Conservation (phyloP, 1,139 yeast genomes). For the Kodamaea derodonti region DNA sequence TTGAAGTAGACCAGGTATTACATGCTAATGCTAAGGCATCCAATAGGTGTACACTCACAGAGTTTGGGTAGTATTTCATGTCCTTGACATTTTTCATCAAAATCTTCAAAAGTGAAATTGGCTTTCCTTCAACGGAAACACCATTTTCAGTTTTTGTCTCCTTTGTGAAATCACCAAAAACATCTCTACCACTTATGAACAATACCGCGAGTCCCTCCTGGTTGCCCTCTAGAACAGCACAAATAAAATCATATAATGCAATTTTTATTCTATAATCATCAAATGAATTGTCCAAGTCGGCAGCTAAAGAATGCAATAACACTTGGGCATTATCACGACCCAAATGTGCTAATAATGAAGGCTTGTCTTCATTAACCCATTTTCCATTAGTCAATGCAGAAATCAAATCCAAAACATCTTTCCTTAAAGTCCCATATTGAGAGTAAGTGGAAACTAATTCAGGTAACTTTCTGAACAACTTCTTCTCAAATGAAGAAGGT, state of each 20-base stretch:
- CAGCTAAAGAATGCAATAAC: constrained; percentile 54
- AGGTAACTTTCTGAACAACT: constrained; percentile 55
- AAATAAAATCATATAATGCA: constrained; percentile 63
- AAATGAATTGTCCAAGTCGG: constrained; percentile 58
- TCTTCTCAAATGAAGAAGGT: constrained; percentile 65
- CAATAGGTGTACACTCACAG: constrained; percentile 54
- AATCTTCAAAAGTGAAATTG: constrained; percentile 48
- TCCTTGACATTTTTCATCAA: constrained; percentile 56
- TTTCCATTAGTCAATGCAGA: constrained; percentile 58
- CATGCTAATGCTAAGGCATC: constrained; percentile 65
- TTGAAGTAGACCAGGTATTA: constrained; percentile 65
- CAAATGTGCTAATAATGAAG: constrained; percentile 78
- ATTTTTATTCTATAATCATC: constrained; percentile 56
- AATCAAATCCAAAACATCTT: constrained; percentile 52
- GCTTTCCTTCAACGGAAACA: constrained; percentile 8
- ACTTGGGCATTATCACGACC: constrained; percentile 61
- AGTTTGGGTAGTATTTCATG: constrained; percentile 52
- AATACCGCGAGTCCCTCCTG: constrained; percentile 86
- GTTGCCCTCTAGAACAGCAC: constrained; percentile 71
- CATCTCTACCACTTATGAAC: constrained; percentile 69
- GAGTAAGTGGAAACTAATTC: constrained; percentile 59
- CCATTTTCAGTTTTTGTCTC: constrained; percentile 11
- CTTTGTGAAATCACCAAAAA: constrained; percentile 33
- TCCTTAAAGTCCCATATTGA: constrained; percentile 44
- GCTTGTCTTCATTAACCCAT: constrained; percentile 56